Conservation (phyloP, 1,139 yeast genomes). For the Yamadazyma conglobata region DNA sequence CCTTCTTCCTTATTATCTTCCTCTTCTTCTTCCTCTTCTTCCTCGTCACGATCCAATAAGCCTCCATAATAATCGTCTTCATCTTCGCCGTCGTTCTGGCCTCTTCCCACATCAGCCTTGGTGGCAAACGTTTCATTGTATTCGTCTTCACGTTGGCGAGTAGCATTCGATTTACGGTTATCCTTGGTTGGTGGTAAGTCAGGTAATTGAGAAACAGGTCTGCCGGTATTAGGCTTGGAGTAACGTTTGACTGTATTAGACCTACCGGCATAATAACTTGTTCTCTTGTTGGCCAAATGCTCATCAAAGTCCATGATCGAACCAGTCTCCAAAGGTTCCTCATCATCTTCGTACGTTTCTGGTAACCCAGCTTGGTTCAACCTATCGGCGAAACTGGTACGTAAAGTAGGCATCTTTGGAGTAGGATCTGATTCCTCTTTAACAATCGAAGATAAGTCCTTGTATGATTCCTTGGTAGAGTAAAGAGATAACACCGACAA, state of each 20-base stretch:
- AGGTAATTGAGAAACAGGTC: constrained; percentile 35
- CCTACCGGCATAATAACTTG: constrained; percentile 33
- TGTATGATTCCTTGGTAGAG: constrained; percentile 64
- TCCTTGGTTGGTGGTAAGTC: constrained; percentile 23
- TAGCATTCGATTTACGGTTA: constrained; percentile 7
- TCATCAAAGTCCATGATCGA: constrained; percentile 44
- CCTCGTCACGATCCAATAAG: constrained; percentile 16
- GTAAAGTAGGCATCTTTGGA: constrained; percentile 28
- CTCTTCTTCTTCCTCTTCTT: constrained; percentile 17
- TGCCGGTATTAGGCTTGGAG: constrained; percentile 18
- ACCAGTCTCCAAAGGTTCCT: constrained; percentile 34
- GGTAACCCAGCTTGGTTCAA: constrained; percentile 36
- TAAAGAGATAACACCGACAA: constrained; percentile 66
- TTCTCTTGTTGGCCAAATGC: constrained; percentile 38
- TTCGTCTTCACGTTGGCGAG: constrained; percentile 17
- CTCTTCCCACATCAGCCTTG: constrained; percentile 23
- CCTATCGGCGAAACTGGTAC: constrained; percentile 45
- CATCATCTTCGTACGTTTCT: constrained; percentile 28
- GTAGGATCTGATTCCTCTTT: constrained; percentile 32
- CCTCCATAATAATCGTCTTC: constrained; percentile 20
- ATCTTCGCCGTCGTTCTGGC: constrained; percentile 14
- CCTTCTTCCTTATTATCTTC: constrained; percentile 18
- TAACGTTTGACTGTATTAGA: constrained; percentile 22
- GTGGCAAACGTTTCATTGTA: constrained; percentile 42
- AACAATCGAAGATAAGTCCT: constrained; percentile 55